Conservation (phyloP, 805 yeast species). For the Yamadazyma philogaea region DNA sequence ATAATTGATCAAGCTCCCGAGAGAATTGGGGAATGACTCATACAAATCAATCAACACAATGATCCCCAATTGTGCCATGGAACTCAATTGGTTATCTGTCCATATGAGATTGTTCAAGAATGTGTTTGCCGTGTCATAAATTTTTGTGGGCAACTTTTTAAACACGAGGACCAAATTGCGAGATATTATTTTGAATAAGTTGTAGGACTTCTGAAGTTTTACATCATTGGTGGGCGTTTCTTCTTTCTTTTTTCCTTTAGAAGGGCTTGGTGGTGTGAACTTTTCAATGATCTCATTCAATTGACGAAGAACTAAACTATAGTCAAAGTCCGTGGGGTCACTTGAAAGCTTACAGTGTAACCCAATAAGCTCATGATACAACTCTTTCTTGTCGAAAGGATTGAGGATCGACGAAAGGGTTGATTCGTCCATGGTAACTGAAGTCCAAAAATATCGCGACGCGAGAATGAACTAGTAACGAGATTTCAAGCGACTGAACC, state of each 20-base stretch:
- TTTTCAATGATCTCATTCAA: slow-evolving; percentile 25
- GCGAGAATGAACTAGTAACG: background rate
- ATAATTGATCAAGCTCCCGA: slow-evolving; percentile 34
- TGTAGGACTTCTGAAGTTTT: slow-evolving; percentile 10
- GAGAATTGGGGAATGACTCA: slow-evolving; percentile 34
- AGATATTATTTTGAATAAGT: slow-evolving; percentile 28
- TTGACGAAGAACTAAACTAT: slow-evolving; percentile 13
- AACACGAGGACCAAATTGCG: slow-evolving; percentile 26
- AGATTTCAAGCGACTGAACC: too few species aligned
- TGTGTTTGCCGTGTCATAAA: slow-evolving; percentile 37
- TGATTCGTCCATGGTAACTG: slow-evolving; percentile 5
- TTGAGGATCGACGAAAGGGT: background rate
- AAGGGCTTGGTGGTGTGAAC: slow-evolving; percentile 16
- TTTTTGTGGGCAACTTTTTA: slow-evolving; percentile 29
- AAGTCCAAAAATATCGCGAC: background rate
- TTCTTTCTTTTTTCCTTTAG: slow-evolving; percentile 11
- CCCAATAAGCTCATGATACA: slow-evolving; percentile 8
- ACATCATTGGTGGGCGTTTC: background rate
- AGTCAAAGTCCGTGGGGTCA: background rate
- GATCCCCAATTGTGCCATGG: slow-evolving; percentile 23
- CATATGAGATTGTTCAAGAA: slow-evolving; percentile 26
- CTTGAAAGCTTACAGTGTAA: slow-evolving; percentile 1
- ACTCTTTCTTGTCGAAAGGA: slow-evolving; percentile 4
- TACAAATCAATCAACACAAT: slow-evolving; percentile 36
- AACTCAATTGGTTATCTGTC: slow-evolving; percentile 16